Evolutionary conservation across 805 yeast species (phyloP).

Genomic region (Candida odintsovae): DNA sequence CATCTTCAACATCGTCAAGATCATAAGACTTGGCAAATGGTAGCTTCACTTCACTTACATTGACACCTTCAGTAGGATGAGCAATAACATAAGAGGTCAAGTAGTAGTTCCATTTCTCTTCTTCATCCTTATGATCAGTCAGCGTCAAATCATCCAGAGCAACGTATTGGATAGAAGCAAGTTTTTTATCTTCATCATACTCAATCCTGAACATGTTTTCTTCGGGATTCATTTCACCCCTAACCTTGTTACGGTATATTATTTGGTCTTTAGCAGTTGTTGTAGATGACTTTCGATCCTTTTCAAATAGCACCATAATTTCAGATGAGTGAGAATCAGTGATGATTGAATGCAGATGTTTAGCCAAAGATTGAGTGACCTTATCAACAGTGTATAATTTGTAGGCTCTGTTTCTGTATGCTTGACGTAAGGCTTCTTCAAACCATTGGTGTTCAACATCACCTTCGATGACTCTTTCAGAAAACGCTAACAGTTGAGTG

Average conservation of each 20-base stretch:
- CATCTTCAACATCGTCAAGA: conserved; percentile 39
- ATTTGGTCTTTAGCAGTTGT: conserved; percentile 87
- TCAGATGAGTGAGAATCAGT: conserved; percentile 78
- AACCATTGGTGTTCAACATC: conserved; percentile 91
- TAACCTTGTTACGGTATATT: conserved; percentile 80
- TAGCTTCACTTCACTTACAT: conserved; percentile 64
- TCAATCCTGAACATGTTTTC: conserved; percentile 91
- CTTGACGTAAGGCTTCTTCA: conserved; percentile 94
- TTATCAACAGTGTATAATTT: conserved; percentile 90
- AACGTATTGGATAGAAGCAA: conserved; percentile 71
- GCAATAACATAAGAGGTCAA: conserved; percentile 90
- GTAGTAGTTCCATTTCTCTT: conserved; percentile 89
- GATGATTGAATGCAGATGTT: conserved; percentile 81
- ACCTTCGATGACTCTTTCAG: conserved; percentile 78
- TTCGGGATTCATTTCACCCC: conserved; percentile 73
- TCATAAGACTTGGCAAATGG: conserved; percentile 65
- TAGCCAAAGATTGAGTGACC: conserved; percentile 75
- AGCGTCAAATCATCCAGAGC: conserved; percentile 86
- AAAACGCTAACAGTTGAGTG: conserved; percentile 66
- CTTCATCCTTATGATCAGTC: conserved; percentile 60
- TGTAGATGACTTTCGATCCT: conserved; percentile 56
- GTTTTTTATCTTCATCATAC: conserved; percentile 46
- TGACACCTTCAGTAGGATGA: conserved; percentile 95
- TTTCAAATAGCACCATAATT: conserved; percentile 74
- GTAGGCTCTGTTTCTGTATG: conserved; percentile 88